Base-by-base conservation (phyloP, 1,284 basidiomycete genomes). In the Xerocomus nothofagi region DNA sequence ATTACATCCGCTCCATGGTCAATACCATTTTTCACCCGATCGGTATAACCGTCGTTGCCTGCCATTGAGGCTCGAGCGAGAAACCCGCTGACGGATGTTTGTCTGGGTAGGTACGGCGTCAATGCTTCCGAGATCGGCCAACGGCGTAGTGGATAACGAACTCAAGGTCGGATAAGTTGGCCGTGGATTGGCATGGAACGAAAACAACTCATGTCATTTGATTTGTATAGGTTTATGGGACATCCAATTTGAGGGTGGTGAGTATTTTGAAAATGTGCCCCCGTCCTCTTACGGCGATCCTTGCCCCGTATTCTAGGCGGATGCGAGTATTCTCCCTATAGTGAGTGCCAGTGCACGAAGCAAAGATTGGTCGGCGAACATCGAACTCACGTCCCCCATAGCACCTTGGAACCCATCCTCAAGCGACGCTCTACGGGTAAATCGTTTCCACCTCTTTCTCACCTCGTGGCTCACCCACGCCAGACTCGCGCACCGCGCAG, bases 231-330 rank as follows among this genome's bases (percentile, higher is more conserved):
- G 50, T 59, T 12, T 61, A 59, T 27, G 59, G 59, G 8, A 56
- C 57, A 5, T 44, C 49, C 29, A 59, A 59, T 32, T 11, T 59
- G n/a, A 40, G 57, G n/a, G 47, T 61, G 57, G 49, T 57, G 24
- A 27, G 54, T 45, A 32, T 39, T 33, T 23, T 40, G 6, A 24
- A 8, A 23, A 33, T 24, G 12, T 21, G 17, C n/a, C 5, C 1
- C 18, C 29, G 3, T 23, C 14, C 29, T 36, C 14, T 32, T 12
- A 37, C 12, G 26, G 32, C 4, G 14, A 33, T 29, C 21, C 6
- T 18, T 20, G 24, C 40, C 10, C n/a, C 14, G 17, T 23, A 17
- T 43, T 12, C 5, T 34, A 62, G 54, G 60, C 57, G 14, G 57
- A 62, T 31, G 57, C 40, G 18, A 60, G 57, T 15, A 39, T 57